Evolutionary conservation across 1,139 yeast species (phyloP).

Genomic region (Hanseniaspora gamundiae): DNA sequence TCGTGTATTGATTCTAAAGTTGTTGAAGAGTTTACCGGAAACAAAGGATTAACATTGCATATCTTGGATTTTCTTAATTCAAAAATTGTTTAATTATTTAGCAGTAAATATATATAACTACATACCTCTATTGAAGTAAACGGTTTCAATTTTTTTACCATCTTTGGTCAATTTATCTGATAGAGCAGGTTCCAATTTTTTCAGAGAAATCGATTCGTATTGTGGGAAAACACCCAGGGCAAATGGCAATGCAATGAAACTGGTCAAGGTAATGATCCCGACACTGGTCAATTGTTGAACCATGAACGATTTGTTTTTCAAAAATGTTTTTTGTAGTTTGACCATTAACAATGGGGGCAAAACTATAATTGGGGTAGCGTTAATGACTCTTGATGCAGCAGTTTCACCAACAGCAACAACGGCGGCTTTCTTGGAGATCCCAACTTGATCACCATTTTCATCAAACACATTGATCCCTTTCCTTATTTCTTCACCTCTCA

Average conservation of each 20-base stretch:
- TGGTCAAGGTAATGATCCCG: conserved; percentile 74
- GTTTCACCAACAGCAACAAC: conserved; percentile 91
- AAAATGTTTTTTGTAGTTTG: conserved; percentile 53
- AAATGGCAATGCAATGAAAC: conserved; percentile 81
- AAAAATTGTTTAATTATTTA: conserved; percentile 1
- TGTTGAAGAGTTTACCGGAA: neutral
- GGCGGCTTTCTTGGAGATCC: conserved; percentile 79
- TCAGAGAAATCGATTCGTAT: conserved; percentile 48
- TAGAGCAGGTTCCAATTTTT: conserved; percentile 52
- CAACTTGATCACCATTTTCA: conserved; percentile 54
- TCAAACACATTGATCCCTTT: conserved; percentile 73
- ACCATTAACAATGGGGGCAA: conserved; percentile 80
- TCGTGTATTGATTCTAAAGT: conserved; percentile 4
- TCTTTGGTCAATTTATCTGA: conserved; percentile 45
- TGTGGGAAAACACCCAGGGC: conserved; percentile 95
- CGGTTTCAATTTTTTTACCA: conserved; percentile 47
- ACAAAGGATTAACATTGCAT: neutral
- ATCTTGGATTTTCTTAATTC: neutral
- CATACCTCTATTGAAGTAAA: conserved; percentile 89
- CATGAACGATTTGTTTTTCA: conserved; percentile 54
- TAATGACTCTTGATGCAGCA: conserved; percentile 85
- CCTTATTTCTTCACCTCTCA: conserved; percentile 89
- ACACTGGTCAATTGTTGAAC: conserved; percentile 61
- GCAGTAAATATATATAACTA: conserved; percentile 16
- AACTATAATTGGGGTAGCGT: conserved; percentile 96